A percentile compares a stretch with the other conserved stretches of the same genome.
Conservation (phyloP, 2,329 filamentous ascomycete genomes). For the Penicillium brevicompactum region DNA sequence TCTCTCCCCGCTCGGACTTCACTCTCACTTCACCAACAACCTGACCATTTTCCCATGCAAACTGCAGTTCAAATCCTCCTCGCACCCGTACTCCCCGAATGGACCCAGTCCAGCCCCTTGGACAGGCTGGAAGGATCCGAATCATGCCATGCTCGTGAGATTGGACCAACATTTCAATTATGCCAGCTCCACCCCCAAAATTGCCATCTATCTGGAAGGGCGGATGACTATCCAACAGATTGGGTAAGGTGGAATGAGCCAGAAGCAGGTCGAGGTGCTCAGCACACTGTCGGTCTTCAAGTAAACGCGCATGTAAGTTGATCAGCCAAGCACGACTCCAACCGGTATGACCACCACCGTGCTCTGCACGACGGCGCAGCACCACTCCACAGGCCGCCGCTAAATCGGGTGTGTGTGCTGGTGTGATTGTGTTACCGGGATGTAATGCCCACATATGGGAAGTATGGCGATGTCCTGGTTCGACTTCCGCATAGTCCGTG, state of each 20-base stretch:
- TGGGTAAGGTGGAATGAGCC: slow-evolving; percentile 46
- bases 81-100: slow-evolving; percentile 39
- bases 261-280: slow-evolving; percentile 45
- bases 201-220: slow-evolving; percentile 57
- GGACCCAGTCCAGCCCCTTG: slow-evolving; percentile 38
- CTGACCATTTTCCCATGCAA: slow-evolving; percentile 38
- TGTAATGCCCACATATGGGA: slow-evolving; percentile 55
- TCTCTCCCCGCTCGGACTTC: slow-evolving; percentile 15
- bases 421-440: slow-evolving; percentile 47
- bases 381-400: slow-evolving; percentile 31
- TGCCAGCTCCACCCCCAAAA: slow-evolving; percentile 51
- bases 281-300: slow-evolving; percentile 40
- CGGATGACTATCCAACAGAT: slow-evolving; percentile 50
- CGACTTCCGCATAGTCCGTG: slow-evolving; percentile 41
- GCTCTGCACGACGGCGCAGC: slow-evolving; percentile 31
- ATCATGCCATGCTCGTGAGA: slow-evolving; percentile 37
- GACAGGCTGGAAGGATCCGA: slow-evolving; percentile 44
- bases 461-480: slow-evolving; percentile 55
- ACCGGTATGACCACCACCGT: slow-evolving; percentile 53
- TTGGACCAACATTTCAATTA: slow-evolving; percentile 51
- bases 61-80: slow-evolving; percentile 41
- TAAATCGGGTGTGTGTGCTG: slow-evolving; percentile 34
- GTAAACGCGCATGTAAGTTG: slow-evolving; percentile 52
- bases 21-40: slow-evolving; percentile 18
- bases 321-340: slow-evolving; percentile 57